Evolutionary conservation across 1,284 basidiomycete species (phyloP).

Genomic region (Austroboletus rostrupii): DNA sequence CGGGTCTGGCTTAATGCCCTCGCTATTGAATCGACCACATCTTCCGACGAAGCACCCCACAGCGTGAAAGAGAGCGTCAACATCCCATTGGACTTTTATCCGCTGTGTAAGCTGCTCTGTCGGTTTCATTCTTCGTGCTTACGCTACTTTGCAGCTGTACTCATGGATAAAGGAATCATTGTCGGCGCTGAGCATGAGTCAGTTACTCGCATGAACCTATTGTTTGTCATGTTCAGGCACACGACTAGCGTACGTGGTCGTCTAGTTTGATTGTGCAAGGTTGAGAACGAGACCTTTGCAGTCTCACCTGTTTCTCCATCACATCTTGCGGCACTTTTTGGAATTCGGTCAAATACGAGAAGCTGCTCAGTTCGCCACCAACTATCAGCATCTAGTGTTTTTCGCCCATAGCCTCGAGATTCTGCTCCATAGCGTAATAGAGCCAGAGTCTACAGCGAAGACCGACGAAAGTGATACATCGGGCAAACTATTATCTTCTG

Average conservation of each 20-base stretch:
- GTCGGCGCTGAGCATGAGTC: constrained; percentile 93
- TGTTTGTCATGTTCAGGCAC: constrained; percentile 91
- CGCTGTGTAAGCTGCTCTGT: constrained; percentile 68
- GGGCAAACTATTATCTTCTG: constrained; percentile 51
- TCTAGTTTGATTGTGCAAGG: not conserved
- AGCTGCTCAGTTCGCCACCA: constrained; percentile 82
- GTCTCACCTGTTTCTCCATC: constrained; percentile 94
- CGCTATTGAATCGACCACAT: constrained; percentile 67
- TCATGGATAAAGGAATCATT: constrained; percentile 98
- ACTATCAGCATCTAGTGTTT: constrained; percentile 87
- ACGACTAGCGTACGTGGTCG: constrained; percentile 71
- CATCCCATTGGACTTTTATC: constrained; percentile 92
- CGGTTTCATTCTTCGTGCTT: constrained; percentile 4
- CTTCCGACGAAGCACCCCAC: constrained; percentile 43
- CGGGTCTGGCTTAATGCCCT: constrained; percentile 95
- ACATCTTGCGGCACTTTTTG: constrained; percentile 85
- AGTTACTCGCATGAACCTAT: constrained; percentile 70
- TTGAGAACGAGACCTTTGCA: constrained; percentile 30
- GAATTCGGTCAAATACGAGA: constrained; percentile 66
- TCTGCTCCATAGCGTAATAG: constrained; percentile 88
- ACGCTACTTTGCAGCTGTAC: constrained; percentile 59
- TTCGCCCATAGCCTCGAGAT: constrained; percentile 95
- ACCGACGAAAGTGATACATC: constrained; percentile 22
- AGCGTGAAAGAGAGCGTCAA: constrained; percentile 90
- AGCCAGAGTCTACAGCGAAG: constrained; percentile 67